Evolutionary conservation across 139 green algal species (phyloP), one percentile per base, ranked within the genome.

Genomic region (Gonium pectorale): DNA sequence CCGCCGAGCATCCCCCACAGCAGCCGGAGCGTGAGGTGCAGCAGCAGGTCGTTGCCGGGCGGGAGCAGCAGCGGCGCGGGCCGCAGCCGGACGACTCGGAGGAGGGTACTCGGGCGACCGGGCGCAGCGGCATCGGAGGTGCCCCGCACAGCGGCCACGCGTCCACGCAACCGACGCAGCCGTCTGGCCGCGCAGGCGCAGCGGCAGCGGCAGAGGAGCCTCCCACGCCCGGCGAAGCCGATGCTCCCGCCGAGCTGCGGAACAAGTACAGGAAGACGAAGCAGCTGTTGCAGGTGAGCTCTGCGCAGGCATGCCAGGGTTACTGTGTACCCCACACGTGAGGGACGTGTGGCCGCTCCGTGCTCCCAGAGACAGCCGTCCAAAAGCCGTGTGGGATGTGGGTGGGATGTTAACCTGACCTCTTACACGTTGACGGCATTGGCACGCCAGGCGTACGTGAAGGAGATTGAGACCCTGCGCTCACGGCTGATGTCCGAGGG

Each of bases 211-310:
- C 40, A 21, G 44, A 38, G 37, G 67, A 24, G 68, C 43, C 68
- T 15, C 51, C 68, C 29, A 43, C 2, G 8, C 46, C 17, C 56
- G 64, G n/a, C 59, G 52, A 29, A 11, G 37, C 29, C 33, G 27
- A 24, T 1, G n/a, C 73, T 8, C 38, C 59, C 0, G 3, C 27
- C 15, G 77, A 83, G 43, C 77, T 83, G n/a, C 62, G 77, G 4
- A 52, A 6, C 62, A 83, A 83, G 21, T 83, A 83, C 59, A 73
- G 9, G 44, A 63, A 51, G 43, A 66, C 60, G 7, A 83, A 83
- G 77, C 31, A 83, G 77, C 43, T 83, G 43, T 31, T 83, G 21
- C 77, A 83, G 77, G 77, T 71, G 46, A 3, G 69, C 38, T 21
- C 4, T 73, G 22, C n/a, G n/a, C n/a, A n/a, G n/a, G n/a, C n/a